Conservation (phyloP, 257 asterid species). For the Solanum commersonii region DNA sequence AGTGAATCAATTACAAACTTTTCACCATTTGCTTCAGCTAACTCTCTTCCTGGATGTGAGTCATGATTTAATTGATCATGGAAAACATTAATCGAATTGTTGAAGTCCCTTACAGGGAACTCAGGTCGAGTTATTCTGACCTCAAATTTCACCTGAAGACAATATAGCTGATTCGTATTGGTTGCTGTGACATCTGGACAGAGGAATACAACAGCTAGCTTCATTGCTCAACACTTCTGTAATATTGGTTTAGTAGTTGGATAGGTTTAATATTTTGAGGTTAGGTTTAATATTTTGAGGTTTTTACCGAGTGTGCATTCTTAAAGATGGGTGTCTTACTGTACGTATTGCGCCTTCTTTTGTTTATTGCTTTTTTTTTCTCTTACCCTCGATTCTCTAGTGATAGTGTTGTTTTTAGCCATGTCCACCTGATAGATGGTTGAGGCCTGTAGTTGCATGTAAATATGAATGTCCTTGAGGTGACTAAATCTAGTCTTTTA, state of each 20-base stretch:
- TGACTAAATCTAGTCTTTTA: background rate
- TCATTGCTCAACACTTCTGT: background rate
- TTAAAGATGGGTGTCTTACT: background rate
- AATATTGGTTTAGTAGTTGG: background rate
- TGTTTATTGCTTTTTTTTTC: background rate
- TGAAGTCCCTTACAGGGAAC: background rate
- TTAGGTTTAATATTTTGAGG: background rate
- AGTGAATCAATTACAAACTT: conserved; percentile 67
- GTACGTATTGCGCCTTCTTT: background rate
- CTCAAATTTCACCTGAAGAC: background rate
- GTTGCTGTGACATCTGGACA: background rate
- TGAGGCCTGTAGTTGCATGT: background rate
- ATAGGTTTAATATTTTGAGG: background rate
- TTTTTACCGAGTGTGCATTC: background rate
- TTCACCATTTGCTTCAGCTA: conserved; percentile 71
- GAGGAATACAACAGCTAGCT: background rate
- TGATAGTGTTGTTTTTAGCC: background rate
- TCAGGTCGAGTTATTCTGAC: background rate
- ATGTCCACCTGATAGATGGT: background rate
- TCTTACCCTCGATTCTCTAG: background rate
- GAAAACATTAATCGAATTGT: background rate
- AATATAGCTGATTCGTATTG: background rate
- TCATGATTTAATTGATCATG: background rate
- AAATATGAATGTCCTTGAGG: background rate
- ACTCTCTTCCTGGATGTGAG: conserved; percentile 70